These are phyloP conservation scores for Capronia coronata DNA, from an alignment of 2,329 filamentous ascomycete genomes.

Conservation along the genomic window DNA sequence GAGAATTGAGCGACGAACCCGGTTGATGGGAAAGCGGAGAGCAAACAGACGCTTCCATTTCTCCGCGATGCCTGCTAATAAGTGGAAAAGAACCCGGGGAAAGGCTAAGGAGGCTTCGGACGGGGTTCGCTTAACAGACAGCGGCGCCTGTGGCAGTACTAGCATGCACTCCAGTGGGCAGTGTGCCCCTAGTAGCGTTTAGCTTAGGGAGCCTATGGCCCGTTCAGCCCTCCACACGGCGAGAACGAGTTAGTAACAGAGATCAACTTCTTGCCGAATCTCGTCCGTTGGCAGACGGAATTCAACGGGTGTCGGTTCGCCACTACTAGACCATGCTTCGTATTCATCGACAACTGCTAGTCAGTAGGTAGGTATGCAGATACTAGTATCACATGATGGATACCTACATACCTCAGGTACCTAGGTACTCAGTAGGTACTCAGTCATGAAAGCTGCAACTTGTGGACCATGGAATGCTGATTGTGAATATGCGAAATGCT, in stretches of 20 bases:
- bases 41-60: neutral
- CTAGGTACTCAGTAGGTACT: no score
- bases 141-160: no score
- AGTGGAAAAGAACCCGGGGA: neutral
- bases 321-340: no score
- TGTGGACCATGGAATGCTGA: neutral
- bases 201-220: no score
- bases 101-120: neutral
- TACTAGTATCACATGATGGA: no score
- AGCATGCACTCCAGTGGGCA: no score
- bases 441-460: neutral
- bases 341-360: no score
- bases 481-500: conserved; percentile 5
- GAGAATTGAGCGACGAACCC: conserved; percentile 7
- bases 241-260: neutral
- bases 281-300: neutral
- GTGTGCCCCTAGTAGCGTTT: no score
- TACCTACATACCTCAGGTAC: no score
- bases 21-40: conserved; percentile 13
- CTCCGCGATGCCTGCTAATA: neutral
- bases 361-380: no score
- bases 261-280: no score
- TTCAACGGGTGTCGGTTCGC: neutral
- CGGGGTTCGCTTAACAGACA: neutral
- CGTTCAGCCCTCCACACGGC: no score